Base-by-base conservation (phyloP, 352 stramenopile genomes). In the Pythium insidiosum region DNA sequence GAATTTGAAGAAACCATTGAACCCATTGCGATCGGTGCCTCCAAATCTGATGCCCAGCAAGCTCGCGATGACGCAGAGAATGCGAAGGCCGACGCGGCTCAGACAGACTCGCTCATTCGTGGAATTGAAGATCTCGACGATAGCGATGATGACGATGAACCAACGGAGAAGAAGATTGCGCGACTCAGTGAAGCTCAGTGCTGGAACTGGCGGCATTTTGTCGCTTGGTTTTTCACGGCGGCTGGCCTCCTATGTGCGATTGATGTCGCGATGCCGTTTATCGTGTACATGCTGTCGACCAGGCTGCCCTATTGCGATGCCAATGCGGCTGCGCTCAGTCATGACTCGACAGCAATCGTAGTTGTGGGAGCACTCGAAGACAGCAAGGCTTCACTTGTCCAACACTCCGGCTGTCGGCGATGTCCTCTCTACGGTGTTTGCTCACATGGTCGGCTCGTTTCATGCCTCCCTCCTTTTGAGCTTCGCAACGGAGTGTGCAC, bases 371-470 rank as follows among this genome's bases (percentile, higher is more conserved):
- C 35, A 6, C 38, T 51, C 3, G 40, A 18, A 5, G 71, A 66
- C 38, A 59, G 47, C 24, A 58, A 68, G 7, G 35, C 47, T 6
- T 19, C 51, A 23, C 21, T 65, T 12, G 50, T 33, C 7, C 38
- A 58, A 9, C 33, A 63, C n/a, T 47, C 25, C 2, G 46, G 55
- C 21, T 88, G 74, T 25, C 74, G 68, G n/a, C 56, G 56, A 13
- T 88, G 74, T 30, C 74, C 74, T 0, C 28, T 84, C 38, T 84
- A 73, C 51, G 74, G 67, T 4, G 73, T 74, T 25, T 88, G 74
- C 39, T 49, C 66, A 1, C 64, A 73, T 42, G 72, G 74, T 9
- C 47, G 58, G 4, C 43, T 84, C 2, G 57, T 71, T 13, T 68
- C 63, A 4, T 88, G 74, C 13, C 30, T 69, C 20, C 38, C 58